phyloP scores from a whole-genome alignment of 108 stramenopile species.

The Skeletonema marinoi region DNA sequence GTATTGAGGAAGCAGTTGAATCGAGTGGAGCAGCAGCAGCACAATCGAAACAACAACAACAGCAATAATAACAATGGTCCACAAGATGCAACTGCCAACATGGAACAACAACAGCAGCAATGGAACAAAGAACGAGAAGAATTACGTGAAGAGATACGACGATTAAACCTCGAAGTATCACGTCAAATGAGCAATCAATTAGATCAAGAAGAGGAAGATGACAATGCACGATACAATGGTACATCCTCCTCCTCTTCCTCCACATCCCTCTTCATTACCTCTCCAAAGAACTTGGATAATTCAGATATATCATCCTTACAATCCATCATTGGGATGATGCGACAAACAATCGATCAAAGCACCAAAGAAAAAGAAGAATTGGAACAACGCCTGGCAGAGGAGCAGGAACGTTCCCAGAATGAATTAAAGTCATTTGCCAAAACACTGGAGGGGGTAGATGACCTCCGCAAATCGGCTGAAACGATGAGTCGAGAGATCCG shows the following conservation, averaged over 20 bases:
- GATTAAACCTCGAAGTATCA: slow-evolving; percentile 26
- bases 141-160: slow-evolving; percentile 27
- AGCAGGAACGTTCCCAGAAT: slow-evolving; percentile 27
- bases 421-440: slow-evolving; percentile 34
- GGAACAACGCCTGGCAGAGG: slow-evolving; percentile 26
- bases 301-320: slow-evolving; percentile 27
- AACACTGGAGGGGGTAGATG: slow-evolving; percentile 42
- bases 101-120: slow-evolving; percentile 4
- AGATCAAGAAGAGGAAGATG: background rate
- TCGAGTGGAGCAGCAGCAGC: slow-evolving; percentile 5
- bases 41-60: background rate
- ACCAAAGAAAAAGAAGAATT: slow-evolving; percentile 25
- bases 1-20: slow-evolving; percentile 14
- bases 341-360: slow-evolving; percentile 25
- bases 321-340: slow-evolving; percentile 32
- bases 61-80: background rate
- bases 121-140: slow-evolving; percentile 14
- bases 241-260: background rate
- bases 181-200: background rate
- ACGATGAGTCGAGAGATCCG: slow-evolving; percentile 30
- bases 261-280: background rate
- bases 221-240: background rate
- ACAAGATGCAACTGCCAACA: background rate
- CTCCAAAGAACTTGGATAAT: slow-evolving; percentile 2
- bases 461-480: slow-evolving; percentile 31